Evolutionary conservation across 257 asterid genomes (phyloP), one percentile per base, ranked within the genome.

Genomic region (Haberlea rhodopensis): DNA sequence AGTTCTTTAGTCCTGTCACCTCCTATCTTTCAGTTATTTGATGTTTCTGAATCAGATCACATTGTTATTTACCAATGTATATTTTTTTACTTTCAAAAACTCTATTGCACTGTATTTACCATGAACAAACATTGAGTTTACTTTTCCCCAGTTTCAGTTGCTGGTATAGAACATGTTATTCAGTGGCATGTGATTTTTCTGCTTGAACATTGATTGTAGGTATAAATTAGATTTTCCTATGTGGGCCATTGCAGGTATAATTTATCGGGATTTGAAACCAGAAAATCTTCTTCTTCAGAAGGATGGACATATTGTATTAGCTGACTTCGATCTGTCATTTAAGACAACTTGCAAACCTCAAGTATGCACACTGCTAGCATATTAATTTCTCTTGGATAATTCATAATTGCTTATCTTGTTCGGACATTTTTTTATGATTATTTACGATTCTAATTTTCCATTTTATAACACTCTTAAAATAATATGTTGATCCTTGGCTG

Each of bases 181-280:
- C 31, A 57, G 48, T 6, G 53, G 63, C 61, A 67, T 52, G 27
- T 20, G 21, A 7, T 60, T 66, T 40, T 43, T n/a, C n/a, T 19
- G 66, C 48, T 65, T 19, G 19, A 20, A 23, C 53, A 54, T 34
- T 75, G 62, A 60, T 32, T 48, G 23, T 53, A 58, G 54, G 55
- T 59, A 51, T 63, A 52, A 21, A 16, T 43, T 62, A 48, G 15
- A 40, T 62, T 53, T 57, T 55, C 48, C 20, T 70, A 34, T 69
- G 21, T 76, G 74, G 25, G 65, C 32, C 53, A 13, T 72, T 70
- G 63, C 92, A 91, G 98, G 98, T 78, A 89, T 91, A 60, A 79
- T 91, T 69, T 91, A 91, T 68, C 85, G 98, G 52, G 98, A 91
- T 74, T 71, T 91, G 83, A 91, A 91, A 71, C 98, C 98, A 9